Evolutionary conservation across 2,329 filamentous ascomycete genomes (phyloP), one percentile per base, ranked within the genome.

Genomic region (Plectosphaerella sp.): DNA sequence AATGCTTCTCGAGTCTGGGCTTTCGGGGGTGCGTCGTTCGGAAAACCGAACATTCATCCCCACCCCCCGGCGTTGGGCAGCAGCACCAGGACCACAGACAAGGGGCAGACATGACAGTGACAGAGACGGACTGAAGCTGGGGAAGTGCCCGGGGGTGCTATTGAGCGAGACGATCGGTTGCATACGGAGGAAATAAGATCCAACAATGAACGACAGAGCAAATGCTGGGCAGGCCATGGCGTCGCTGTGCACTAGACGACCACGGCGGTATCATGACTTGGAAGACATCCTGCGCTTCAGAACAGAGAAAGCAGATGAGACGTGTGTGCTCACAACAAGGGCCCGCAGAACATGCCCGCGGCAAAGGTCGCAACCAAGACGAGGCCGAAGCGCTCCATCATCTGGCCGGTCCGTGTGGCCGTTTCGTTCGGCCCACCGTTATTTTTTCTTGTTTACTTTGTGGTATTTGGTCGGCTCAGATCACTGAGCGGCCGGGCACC

Each of bases 381-480:
- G 11, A 48, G 14, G 15, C 47, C 47, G 33, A 25, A 24, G 36
- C 47, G 47, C 15, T 48, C 47, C 47, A 48, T 48, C 15, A 14
- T 12, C 5, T 18, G n/a, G 41, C 67, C 62, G 28, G 25, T 28
- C 25, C 8, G 28, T 33, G 28, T 22, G 5, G 64, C 58, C 16
- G 37, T 36, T 5, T 49, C 51, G 39, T 16, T 37, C 9, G 20
- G 7, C 15, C 39, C 28, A 33, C 28, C 28, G 28, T 33, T 22
- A 22, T 22, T 5, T 22, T 22, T 33, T 33, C 28, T 33, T 33
- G 28, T 33, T 22, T 12, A 33, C 28, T 33, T 12, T 33, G 28
- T 33, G 8, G 8, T 33, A 22, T 33, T 10, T 33, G 33, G n/a
- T 47, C 18, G 14, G 33, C 35, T 14, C 24, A 12, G 16, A 24